Evolutionary conservation across 192 early-diverging fungal genomes (phyloP), one percentile per base, ranked within the genome.

Genomic region (Chytriomyces sp.): DNA sequence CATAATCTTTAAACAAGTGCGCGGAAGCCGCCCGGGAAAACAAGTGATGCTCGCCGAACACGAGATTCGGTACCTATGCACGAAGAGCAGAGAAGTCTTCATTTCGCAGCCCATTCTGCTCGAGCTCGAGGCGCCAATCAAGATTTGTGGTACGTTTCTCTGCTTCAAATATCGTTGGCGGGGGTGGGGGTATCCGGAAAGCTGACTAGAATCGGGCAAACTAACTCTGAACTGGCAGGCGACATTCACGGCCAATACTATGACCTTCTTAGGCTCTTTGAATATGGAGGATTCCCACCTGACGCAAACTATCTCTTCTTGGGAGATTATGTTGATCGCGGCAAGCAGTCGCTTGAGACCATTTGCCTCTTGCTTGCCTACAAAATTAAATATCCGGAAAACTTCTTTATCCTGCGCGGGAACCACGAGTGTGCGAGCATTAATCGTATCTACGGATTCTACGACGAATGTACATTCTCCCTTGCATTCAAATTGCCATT

Each of bases 331-430:
- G 96, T 98, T 59, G 96, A 98, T 77, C 85, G 96, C 59, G 96
- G 96, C 49, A 98, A 98, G 77, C 96, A 98, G 83, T 95, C 92
- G 32, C 82, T 98, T 34, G 96, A 98, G 78, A 95, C 94, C 19
- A 98, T 98, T 77, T 96, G 96, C 67, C 84, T 98, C 40, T 84
- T 98, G 59, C 87, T 98, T 37, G 94, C 95, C 30, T 98, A 98
- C 88, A 98, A 98, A 79, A 99, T 99, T 88, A 99, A 99, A 85
- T 99, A 94, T 80, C 96, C 95, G 1, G 96, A 96, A 64, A 99
- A 99, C 89, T 99, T 99, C 78, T 99, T 99, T 84, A 93, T 99
- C 70, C 86, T 99, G 63, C 91, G 96, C 76, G 96, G 96, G 57
- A 99, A 99, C 82, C 96, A 99, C 81, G 96, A 99, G 80, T 95